A percentile compares a stretch with the other conserved stretches of the same genome.
These are phyloP conservation scores for Ogataea pilisensis DNA, from an alignment of 805 yeast species.

Conservation along the genomic window DNA sequence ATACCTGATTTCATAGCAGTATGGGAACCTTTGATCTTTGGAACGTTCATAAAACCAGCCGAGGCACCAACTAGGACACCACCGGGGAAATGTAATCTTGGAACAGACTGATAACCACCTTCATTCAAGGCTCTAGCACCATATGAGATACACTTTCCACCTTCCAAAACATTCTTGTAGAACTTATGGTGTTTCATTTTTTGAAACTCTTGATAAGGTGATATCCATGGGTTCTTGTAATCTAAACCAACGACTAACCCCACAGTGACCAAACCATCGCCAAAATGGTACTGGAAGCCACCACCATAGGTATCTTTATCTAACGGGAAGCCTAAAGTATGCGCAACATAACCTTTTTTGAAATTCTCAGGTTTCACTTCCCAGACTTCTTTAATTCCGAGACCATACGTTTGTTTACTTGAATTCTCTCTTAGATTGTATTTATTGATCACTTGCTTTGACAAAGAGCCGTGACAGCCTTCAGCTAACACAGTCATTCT, in stretches of 20 bases:
- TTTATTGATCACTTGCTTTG: constrained; percentile 69
- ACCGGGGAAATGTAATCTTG: constrained; percentile 89
- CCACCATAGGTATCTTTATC: constrained; percentile 81
- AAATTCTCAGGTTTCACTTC: constrained; percentile 82
- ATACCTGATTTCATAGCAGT: constrained; percentile 96
- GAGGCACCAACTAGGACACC: constrained; percentile 93
- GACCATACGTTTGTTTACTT: constrained; percentile 85
- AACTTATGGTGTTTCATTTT: constrained; percentile 89
- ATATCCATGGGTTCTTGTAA: constrained; percentile 89
- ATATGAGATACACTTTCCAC: constrained; percentile 90
- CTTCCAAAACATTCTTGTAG: constrained; percentile 67
- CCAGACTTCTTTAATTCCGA: constrained; percentile 98
- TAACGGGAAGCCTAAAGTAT: constrained; percentile 87
- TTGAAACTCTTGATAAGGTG: constrained; percentile 96
- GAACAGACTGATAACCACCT: constrained; percentile 94
- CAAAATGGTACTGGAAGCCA: constrained; percentile 96
- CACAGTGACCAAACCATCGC: constrained; percentile 84
- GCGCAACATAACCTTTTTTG: constrained; percentile 75
- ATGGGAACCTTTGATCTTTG: constrained; percentile 96
- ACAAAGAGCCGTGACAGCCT: constrained; percentile 96
- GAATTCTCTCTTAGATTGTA: constrained; percentile 62
- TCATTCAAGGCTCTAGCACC: constrained; percentile 97
- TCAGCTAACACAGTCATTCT: constrained; percentile 87
- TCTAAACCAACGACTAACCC: constrained; percentile 96
- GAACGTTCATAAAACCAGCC: constrained; percentile 97